Evolutionary conservation across 768 basidiomycete genomes (phyloP).

Genomic region (Psilocybe cyanescens): DNA sequence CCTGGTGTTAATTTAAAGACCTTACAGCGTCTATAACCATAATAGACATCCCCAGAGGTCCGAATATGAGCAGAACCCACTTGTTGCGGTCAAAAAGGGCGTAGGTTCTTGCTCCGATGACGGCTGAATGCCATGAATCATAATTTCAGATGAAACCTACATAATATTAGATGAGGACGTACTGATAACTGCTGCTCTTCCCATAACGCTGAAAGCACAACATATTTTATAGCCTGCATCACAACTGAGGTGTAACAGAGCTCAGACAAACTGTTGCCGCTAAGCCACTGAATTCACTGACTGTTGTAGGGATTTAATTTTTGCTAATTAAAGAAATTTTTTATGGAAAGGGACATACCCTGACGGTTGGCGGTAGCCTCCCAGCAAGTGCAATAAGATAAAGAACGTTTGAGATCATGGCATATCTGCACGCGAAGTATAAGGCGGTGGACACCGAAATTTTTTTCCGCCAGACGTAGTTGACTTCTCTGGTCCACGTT

Average conservation of each 20-base stretch:
- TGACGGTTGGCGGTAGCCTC: not conserved
- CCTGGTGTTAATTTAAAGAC: no score
- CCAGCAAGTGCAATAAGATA: not conserved
- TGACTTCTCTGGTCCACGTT: conserved; percentile 8
- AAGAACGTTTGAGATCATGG: conserved; percentile 2
- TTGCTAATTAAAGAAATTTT: no score
- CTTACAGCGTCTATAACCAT: not conserved
- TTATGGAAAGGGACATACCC: no score
- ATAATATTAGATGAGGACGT: no score
- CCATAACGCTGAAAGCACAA: conserved; percentile 8
- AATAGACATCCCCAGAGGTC: not conserved
- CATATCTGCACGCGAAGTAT: conserved; percentile 5
- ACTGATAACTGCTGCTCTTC: conserved; percentile 10
- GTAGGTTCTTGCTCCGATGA: conserved; percentile 1
- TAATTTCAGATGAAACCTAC: no score
- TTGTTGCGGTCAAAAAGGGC: not conserved
- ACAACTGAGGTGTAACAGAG: not conserved
- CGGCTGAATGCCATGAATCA: not conserved
- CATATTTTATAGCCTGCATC: conserved; percentile 11
- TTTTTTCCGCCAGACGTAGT: conserved; percentile 5
- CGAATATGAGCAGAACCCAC: not conserved
- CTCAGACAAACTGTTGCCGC: no score
- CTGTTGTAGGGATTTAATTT: no score
- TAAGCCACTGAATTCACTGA: no score
- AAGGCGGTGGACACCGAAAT: not conserved